Evolutionary conservation across 805 yeast species (phyloP).

Genomic region (Candida berthetii): DNA sequence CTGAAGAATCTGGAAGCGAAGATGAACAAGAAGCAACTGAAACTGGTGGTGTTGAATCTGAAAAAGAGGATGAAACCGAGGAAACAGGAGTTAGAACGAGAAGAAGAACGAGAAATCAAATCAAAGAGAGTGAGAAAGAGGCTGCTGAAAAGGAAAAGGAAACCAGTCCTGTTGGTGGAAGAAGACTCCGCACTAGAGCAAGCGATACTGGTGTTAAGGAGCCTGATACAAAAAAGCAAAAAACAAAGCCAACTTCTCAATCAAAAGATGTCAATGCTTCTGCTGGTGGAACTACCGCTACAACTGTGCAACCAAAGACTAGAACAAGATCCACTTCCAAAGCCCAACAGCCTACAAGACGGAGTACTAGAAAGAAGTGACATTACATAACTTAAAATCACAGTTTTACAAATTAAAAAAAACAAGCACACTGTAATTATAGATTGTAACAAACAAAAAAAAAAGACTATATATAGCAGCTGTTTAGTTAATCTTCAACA

Average conservation of each 20-base stretch:
- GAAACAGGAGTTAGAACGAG: constrained; percentile 5
- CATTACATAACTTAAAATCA: not conserved
- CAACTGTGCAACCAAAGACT: constrained; percentile 3
- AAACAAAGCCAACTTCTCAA: constrained; percentile 15
- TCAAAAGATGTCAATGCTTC: not conserved
- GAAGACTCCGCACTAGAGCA: constrained; percentile 4
- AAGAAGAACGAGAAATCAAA: constrained; percentile 5
- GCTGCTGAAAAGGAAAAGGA: not conserved
- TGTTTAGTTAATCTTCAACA: constrained; percentile 37
- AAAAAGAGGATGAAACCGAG: constrained; percentile 6
- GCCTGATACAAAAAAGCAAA: constrained; percentile 1
- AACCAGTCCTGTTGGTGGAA: constrained; percentile 2
- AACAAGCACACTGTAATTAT: not conserved
- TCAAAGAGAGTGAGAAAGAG: constrained; percentile 1
- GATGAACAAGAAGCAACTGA: too few species aligned
- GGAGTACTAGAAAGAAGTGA: constrained; percentile 8
- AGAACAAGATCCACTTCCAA: constrained; percentile 6
- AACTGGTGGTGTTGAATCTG: too few species aligned
- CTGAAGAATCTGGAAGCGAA: constrained; percentile 5
- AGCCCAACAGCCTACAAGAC: constrained; percentile 6
- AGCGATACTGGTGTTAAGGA: constrained; percentile 6
- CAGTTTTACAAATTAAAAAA: too few species aligned
- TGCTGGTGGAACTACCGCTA: not conserved
- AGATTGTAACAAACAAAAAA: not conserved
- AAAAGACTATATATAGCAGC: not conserved